A percentile compares a stretch with the other conserved stretches of the same genome.
Evolutionary conservation across 257 asterid species (phyloP).

Genomic region (Solanum infundibuliforme): DNA sequence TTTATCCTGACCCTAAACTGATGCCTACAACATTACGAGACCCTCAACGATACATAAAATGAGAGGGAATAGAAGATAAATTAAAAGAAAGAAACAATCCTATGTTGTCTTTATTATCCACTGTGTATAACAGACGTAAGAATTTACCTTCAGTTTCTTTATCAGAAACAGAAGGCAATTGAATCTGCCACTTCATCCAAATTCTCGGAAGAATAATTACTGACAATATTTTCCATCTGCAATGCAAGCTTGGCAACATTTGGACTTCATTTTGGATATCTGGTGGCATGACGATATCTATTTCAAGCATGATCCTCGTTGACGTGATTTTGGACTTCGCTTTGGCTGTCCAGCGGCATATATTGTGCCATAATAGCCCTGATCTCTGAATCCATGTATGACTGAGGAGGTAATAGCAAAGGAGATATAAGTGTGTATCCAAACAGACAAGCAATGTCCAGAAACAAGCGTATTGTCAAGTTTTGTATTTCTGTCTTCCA

Average conservation of each 20-base stretch:
- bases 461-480: background rate
- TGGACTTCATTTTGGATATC: conserved; percentile 1
- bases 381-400: conserved; percentile 91
- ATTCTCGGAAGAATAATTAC: background rate
- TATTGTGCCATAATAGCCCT: conserved; percentile 95
- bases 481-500: background rate
- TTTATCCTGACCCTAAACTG: background rate
- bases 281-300: background rate
- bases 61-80: background rate
- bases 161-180: background rate
- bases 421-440: background rate
- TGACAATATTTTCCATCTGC: background rate
- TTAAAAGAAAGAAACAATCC: background rate
- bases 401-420: conserved; percentile 26
- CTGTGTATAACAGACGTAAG: conserved; percentile 2
- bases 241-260: background rate
- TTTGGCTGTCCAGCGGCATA: conserved; percentile 87
- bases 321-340: conserved; percentile 51
- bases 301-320: conserved; percentile 47
- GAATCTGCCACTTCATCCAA: background rate
- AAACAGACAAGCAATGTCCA: background rate
- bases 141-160: conserved; percentile 10
- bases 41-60: background rate
- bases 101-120: conserved; percentile 2
- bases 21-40: background rate